phyloP scores from a whole-genome alignment of 1,284 basidiomycete species.

The Pterulicium gracile region DNA sequence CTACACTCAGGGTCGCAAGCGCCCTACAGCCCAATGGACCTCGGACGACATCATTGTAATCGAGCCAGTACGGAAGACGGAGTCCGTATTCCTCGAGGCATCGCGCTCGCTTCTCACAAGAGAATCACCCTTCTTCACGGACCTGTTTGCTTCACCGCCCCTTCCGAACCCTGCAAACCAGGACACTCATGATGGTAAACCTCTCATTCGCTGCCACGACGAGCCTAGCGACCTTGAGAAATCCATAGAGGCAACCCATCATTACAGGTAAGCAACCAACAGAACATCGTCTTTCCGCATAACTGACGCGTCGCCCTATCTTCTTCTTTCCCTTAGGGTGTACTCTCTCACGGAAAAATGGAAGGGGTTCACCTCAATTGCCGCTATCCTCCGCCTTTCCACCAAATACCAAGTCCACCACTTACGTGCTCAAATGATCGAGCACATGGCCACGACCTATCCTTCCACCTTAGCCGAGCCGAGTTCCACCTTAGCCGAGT shows the following conservation, averaged over 20 bases:
- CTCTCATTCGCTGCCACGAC: no score
- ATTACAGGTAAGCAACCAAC: background rate
- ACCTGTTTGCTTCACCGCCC: no score
- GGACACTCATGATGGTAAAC: background rate
- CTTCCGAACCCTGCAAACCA: background rate
- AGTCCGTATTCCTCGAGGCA: background rate
- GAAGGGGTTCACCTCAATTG: background rate
- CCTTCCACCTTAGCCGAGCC: no score
- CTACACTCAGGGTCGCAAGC: background rate
- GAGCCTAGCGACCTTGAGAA: background rate
- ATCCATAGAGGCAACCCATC: background rate
- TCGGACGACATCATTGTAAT: background rate
- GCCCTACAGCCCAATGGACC: background rate
- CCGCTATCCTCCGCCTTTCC: constrained; percentile 7
- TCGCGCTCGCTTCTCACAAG: background rate
- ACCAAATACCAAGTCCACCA: constrained; percentile 1
- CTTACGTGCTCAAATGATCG: background rate
- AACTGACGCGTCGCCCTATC: no score
- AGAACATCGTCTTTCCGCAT: no score
- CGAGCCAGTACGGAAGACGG: background rate
- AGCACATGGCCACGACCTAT: no score
- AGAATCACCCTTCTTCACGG: background rate
- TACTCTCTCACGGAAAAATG: constrained; percentile 1
- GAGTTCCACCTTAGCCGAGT: no score
- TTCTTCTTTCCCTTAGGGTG: background rate